phyloP scores from a whole-genome alignment of 2,329 filamentous ascomycete species.

The Aureobasidium sp. region DNA sequence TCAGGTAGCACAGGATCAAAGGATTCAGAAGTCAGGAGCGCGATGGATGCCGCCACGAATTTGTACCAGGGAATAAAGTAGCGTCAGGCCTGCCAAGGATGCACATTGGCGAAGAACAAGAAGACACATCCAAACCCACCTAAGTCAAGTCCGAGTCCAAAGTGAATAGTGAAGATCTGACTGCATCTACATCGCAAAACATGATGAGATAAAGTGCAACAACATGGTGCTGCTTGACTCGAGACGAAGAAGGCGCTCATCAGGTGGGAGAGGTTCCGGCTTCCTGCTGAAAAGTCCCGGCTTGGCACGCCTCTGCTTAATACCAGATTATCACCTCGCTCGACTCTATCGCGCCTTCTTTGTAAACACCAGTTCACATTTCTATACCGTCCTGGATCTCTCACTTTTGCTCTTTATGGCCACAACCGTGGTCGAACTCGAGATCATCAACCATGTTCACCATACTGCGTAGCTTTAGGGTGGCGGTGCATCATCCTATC shows the following conservation, averaged over 20 bases:
- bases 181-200: not conserved
- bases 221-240: not conserved
- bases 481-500: not conserved
- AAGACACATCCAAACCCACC: not conserved
- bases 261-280: not conserved
- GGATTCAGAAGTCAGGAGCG: not conserved
- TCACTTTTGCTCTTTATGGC: not conserved
- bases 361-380: too few species aligned
- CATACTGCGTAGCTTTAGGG: not conserved
- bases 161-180: not conserved
- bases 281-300: not conserved
- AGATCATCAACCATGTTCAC: not conserved
- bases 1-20: not conserved
- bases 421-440: not conserved
- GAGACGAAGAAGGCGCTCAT: not conserved
- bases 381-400: not conserved
- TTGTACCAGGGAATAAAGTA: not conserved
- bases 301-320: not conserved
- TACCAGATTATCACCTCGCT: not conserved
- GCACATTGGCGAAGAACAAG: not conserved
- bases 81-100: not conserved
- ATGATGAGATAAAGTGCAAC: not conserved
- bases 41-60: slow-evolving; percentile 1
- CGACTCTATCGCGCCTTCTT: too few species aligned
- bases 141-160: not conserved